Evolutionary conservation across 2,329 filamentous ascomycete species (phyloP).

Genomic region (Ceratocystis harringtonii): DNA sequence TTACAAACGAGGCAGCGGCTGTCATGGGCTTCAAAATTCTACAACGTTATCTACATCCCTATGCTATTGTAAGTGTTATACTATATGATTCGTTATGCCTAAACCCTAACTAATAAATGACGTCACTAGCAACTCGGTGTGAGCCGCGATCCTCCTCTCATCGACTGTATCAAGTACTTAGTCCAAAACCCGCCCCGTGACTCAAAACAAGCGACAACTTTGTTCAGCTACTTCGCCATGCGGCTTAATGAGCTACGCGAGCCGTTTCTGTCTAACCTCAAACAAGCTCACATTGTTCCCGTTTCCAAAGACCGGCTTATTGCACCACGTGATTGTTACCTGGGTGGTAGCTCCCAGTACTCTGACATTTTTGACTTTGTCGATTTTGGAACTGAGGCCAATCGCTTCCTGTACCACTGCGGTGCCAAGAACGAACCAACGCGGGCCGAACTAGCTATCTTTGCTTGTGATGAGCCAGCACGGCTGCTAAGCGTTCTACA

Average conservation of each 20-base stretch:
- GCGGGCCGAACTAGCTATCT: constrained; percentile 65
- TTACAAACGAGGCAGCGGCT: constrained; percentile 60
- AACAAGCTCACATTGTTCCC: constrained; percentile 57
- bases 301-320: constrained; percentile 27
- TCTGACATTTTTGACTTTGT: constrained; percentile 94
- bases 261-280: constrained; percentile 43
- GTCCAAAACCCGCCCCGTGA: constrained; percentile 56
- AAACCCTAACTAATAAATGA: constrained; percentile 5
- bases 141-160: constrained; percentile 62
- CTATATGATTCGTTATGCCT: not conserved
- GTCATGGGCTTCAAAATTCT: constrained; percentile 72
- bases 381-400: constrained; percentile 77
- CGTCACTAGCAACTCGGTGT: constrained; percentile 60
- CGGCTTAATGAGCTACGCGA: constrained; percentile 59
- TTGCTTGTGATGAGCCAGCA: constrained; percentile 72
- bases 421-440: constrained; percentile 87
- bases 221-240: constrained; percentile 74
- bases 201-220: constrained; percentile 46
- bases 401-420: constrained; percentile 73
- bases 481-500: constrained; percentile 67
- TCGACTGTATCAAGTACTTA: constrained; percentile 59
- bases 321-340: constrained; percentile 34
- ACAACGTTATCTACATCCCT: constrained; percentile 56
- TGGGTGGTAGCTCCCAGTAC: constrained; percentile 57
- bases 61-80: constrained; percentile 41